Percentiles rank a stretch among this genome's conserved stretches.
phyloP scores from a whole-genome alignment of 805 yeast species.

The Dipodascopsis uninucleata region DNA sequence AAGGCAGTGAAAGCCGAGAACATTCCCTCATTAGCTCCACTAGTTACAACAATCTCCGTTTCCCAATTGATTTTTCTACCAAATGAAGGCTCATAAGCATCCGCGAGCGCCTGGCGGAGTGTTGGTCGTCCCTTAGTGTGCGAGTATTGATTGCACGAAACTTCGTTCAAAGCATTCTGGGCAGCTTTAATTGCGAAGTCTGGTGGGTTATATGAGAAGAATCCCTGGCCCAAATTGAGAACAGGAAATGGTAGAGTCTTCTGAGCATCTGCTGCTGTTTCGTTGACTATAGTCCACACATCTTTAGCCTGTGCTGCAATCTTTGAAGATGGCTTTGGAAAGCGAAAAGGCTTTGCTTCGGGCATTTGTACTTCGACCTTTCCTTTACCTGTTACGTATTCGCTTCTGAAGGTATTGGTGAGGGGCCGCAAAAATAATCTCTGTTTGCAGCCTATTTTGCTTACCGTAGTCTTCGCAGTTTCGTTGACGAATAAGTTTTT shows the following conservation, averaged over 20 bases:
- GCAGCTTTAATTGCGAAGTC: constrained; percentile 86
- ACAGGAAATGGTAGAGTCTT: constrained; percentile 66
- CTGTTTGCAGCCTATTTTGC: no score
- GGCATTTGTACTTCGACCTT: no score
- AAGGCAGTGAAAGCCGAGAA: constrained; percentile 80
- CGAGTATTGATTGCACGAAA: constrained; percentile 86
- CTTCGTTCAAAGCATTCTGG: constrained; percentile 62
- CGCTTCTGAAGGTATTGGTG: no score
- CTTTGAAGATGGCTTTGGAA: constrained; percentile 27
- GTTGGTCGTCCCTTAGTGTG: constrained; percentile 84
- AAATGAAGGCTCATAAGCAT: constrained; percentile 66
- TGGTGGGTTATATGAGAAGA: constrained; percentile 94
- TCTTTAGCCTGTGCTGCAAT: constrained; percentile 43
- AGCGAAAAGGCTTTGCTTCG: constrained; percentile 10
- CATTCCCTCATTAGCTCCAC: constrained; percentile 96
- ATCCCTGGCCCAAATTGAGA: constrained; percentile 92
- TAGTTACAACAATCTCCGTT: constrained; percentile 71
- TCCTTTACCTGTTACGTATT: no score
- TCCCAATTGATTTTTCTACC: constrained; percentile 53
- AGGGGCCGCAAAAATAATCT: no score
- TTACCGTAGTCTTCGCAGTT: no score
- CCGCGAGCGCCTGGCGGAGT: constrained; percentile 64
- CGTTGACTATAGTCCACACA: constrained; percentile 93
- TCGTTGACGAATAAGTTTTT: no score
- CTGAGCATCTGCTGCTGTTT: constrained; percentile 84